Conservation (phyloP, 768 basidiomycete genomes). For the Auriscalpium orientale region DNA sequence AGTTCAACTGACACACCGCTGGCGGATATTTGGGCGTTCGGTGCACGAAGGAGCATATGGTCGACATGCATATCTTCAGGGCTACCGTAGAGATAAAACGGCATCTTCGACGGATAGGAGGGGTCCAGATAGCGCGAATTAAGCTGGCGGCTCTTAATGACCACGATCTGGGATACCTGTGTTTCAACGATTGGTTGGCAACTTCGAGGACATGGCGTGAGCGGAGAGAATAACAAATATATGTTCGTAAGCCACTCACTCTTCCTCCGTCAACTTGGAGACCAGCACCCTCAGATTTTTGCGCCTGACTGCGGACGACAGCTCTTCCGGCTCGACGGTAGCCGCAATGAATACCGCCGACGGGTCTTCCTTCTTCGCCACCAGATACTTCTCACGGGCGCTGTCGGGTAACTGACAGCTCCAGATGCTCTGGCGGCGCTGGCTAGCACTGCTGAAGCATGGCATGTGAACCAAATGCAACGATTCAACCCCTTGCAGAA, state of each 20-base stretch:
- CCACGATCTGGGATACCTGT: slow-evolving; percentile 20
- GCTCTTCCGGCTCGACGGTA: slow-evolving; percentile 13
- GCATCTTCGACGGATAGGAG: slow-evolving; percentile 25
- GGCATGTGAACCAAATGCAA: slow-evolving; percentile 28
- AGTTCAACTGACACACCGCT: slow-evolving; percentile 10
- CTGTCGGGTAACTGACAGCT: slow-evolving; percentile 20
- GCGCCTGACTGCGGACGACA: slow-evolving; percentile 5
- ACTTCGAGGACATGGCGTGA: neutral
- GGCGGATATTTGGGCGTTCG: slow-evolving; percentile 19
- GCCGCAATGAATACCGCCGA: slow-evolving; percentile 15
- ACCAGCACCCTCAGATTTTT: slow-evolving; percentile 4
- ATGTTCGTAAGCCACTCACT: slow-evolving; percentile 1
- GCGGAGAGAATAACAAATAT: neutral
- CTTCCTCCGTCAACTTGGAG: slow-evolving; percentile 7
- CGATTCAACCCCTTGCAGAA: slow-evolving; percentile 29
- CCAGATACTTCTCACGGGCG: slow-evolving; percentile 11
- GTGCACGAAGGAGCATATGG: slow-evolving; percentile 21
- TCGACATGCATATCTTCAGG: slow-evolving; percentile 25
- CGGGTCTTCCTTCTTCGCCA: slow-evolving; percentile 12
- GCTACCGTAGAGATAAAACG: slow-evolving; percentile 36
- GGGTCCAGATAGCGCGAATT: slow-evolving; percentile 22
- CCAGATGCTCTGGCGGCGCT: slow-evolving; percentile 32
- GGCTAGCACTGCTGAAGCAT: slow-evolving; percentile 29
- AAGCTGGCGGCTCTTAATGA: slow-evolving; percentile 26
- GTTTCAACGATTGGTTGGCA: slow-evolving; percentile 6